phyloP scores from a whole-genome alignment of 495 filamentous ascomycete genomes.

The Sordaria brevicollis region DNA sequence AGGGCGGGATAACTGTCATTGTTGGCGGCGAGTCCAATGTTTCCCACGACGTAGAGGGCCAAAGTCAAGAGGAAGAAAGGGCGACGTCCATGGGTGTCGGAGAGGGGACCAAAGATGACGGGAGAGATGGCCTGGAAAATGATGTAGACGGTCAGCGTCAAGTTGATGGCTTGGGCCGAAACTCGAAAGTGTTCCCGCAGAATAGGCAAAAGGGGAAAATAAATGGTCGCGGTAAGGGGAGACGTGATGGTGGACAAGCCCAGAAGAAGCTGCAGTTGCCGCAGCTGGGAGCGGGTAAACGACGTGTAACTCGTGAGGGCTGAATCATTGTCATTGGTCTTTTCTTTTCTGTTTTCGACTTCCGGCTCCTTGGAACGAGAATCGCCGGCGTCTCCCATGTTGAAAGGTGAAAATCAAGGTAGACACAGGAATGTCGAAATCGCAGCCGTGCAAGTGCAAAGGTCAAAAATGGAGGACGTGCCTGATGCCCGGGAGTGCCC shows the following conservation, averaged over 20 bases:
- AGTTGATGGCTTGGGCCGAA: conserved; percentile 30
- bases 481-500: too few species aligned
- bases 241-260: conserved; percentile 27
- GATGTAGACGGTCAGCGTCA: conserved; percentile 36
- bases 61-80: conserved; percentile 35
- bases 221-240: conserved; percentile 34
- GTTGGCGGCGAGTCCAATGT: conserved; percentile 38
- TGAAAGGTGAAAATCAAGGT: too few species aligned
- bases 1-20: conserved; percentile 32
- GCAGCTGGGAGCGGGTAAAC: background rate
- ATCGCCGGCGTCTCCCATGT: too few species aligned
- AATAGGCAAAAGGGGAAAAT: conserved; percentile 31
- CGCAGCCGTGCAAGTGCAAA: too few species aligned
- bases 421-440: too few species aligned
- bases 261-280: conserved; percentile 2
- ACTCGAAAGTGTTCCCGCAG: conserved; percentile 28
- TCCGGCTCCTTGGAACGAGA: too few species aligned
- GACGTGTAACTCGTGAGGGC: background rate
- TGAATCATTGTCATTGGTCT: background rate
- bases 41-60: conserved; percentile 33
- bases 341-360: too few species aligned
- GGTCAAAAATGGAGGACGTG: too few species aligned
- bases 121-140: conserved; percentile 43
- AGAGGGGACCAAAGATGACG: conserved; percentile 35
- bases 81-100: conserved; percentile 38